Conservation (phyloP, 129 eudicot species). For the Escallonia herrerae region DNA sequence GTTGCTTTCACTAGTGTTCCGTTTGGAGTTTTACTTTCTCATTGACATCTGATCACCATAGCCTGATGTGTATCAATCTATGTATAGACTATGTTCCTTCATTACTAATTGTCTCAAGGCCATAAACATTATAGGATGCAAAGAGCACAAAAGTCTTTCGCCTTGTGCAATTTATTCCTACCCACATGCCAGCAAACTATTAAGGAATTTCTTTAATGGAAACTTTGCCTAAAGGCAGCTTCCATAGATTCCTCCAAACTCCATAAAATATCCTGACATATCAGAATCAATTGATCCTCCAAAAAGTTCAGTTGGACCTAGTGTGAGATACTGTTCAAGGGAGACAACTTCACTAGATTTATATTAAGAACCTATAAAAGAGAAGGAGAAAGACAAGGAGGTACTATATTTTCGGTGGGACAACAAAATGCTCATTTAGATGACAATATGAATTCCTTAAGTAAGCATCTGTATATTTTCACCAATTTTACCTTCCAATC, state of each 20-base stretch:
- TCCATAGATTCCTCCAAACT: conserved; percentile 47
- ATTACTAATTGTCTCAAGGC: too few relatives aligned
- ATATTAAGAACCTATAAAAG: neutral
- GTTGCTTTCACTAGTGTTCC: too few relatives aligned
- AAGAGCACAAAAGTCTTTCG: conserved; percentile 7
- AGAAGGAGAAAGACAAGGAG: conserved; percentile 11
- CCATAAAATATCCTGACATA: conserved; percentile 42
- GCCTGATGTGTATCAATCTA: too few relatives aligned
- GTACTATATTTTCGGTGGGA: conserved; percentile 1
- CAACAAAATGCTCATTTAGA: conserved; percentile 24
- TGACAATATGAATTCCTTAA: conserved; percentile 17
- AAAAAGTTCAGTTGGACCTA: conserved; percentile 18
- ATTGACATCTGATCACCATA: too few relatives aligned
- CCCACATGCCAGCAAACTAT: conserved; percentile 63
- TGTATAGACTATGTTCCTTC: too few relatives aligned
- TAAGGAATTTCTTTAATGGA: conserved; percentile 36
- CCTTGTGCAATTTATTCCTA: conserved; percentile 40
- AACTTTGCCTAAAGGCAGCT: conserved; percentile 45
- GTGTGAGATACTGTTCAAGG: neutral
- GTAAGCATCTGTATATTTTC: conserved; percentile 14
- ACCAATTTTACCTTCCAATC: neutral
- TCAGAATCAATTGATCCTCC: conserved; percentile 29
- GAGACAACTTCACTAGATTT: neutral
- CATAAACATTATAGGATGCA: neutral
- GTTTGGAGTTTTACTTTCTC: too few relatives aligned